These are phyloP conservation scores for Neonectria punicea DNA, from an alignment of 2,329 filamentous ascomycete genomes.

Conservation along the genomic window DNA sequence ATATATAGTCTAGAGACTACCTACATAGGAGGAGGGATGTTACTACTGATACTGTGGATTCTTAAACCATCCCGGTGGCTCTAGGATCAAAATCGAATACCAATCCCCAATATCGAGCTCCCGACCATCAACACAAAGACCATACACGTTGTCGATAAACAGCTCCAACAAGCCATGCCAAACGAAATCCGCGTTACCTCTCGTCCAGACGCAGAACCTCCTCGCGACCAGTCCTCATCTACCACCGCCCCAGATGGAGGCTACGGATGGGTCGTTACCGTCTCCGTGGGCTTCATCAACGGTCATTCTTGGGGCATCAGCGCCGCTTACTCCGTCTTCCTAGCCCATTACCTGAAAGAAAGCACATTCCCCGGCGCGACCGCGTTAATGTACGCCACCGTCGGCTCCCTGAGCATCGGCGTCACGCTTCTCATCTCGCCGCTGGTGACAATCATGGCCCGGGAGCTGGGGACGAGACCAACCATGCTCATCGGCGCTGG, in stretches of 20 bases:
- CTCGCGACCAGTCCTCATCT: not conserved
- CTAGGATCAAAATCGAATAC: too few relatives aligned
- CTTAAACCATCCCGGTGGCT: too few relatives aligned
- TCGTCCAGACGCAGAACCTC: not conserved
- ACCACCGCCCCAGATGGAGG: constrained; percentile 57
- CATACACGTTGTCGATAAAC: too few relatives aligned
- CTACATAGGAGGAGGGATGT: too few relatives aligned
- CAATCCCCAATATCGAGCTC: too few relatives aligned
- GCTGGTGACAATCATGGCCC: constrained; percentile 42
- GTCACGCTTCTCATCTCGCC: constrained; percentile 55
- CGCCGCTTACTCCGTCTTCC: constrained; percentile 63
- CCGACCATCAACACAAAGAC: too few relatives aligned
- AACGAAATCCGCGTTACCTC: not conserved
- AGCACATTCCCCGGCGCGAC: constrained; percentile 62
- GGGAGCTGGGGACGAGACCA: constrained; percentile 44
- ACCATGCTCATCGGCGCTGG: constrained; percentile 63
- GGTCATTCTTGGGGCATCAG: constrained; percentile 55
- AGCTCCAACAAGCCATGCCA: not conserved
- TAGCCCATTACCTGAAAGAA: constrained; percentile 65
- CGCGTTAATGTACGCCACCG: constrained; percentile 66
- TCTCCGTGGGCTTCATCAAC: constrained; percentile 48
- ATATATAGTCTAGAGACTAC: too few relatives aligned
- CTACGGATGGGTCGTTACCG: constrained; percentile 56
- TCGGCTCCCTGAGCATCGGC: constrained; percentile 67
- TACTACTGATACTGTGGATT: too few relatives aligned